Base-by-base conservation (phyloP, 2,329 filamentous ascomycete genomes). In the Colletotrichum coccodes region DNA sequence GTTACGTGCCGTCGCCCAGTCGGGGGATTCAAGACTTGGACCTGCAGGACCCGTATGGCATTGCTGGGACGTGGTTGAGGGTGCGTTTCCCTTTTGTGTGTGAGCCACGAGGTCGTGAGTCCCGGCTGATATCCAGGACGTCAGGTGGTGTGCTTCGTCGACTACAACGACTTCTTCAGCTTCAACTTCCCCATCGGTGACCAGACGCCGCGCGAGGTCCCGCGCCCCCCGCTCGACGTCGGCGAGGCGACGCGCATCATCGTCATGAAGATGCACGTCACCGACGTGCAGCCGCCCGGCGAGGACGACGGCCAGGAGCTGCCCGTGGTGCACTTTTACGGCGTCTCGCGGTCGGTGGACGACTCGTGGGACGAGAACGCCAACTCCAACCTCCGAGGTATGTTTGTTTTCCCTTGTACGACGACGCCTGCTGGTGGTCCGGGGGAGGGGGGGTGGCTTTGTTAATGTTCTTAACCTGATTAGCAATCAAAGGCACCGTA, bases 211-310 rank as follows among this genome's bases (percentile, higher is more conserved):
- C 77, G 73, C 49, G 80, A 79, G 72, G 81, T 79, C 61, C 57
- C 61, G 14, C 84, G 87, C 0, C 81, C 79, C 1, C 83, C 90
- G 0, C 84, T 93, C 42, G 81, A 87, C 36, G 87, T 84, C 0
- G 86, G 87, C 69, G 91, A 94, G 81, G 92, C 90, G 1, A 90
- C 90, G 21, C 86, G 92, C 9, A 84, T 94, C 62, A 92, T 95
- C 70, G 80, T 89, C 65, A 90, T 95, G 85, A 87, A 89, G 72
- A 79, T 94, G 8, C 80, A 85, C 34, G 88, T 92, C 9, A 91
- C 88, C 0, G 80, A 80, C 4, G 85, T 94, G 52, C 88, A 90
- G 70, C 77, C 84, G 0, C 87, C 91, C 0, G 88, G 86, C 0
- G 83, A 83, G 6, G 84, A 86, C 0, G 88, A 92, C 68, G 86